A percentile compares a stretch with the other conserved stretches of the same genome.
These are phyloP conservation scores for Falciphora oryzae DNA, from an alignment of 2,329 filamentous ascomycete genomes.

Conservation along the genomic window DNA sequence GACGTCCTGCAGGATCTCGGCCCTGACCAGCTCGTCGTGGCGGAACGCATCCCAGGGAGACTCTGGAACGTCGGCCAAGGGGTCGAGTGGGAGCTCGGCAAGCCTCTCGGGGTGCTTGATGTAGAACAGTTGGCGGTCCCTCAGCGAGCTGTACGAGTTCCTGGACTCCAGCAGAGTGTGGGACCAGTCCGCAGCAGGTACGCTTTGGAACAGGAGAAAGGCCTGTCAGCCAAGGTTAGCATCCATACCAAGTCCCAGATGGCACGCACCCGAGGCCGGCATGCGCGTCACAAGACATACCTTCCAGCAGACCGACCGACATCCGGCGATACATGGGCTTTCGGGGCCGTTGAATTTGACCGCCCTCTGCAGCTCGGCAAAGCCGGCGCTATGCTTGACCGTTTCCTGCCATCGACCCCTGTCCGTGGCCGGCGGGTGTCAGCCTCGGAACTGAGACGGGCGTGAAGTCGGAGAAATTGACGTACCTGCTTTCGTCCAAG, in stretches of 20 bases:
- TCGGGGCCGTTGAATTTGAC: constrained; percentile 52
- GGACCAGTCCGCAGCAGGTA: constrained; percentile 62
- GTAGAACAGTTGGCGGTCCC: constrained; percentile 70
- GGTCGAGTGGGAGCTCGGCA: constrained; percentile 65
- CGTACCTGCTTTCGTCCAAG: constrained; percentile 44
- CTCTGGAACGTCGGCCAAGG: constrained; percentile 69
- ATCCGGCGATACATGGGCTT: constrained; percentile 64
- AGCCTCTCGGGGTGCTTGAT: constrained; percentile 82
- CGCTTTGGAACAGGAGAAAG: constrained; percentile 71
- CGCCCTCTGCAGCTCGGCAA: constrained; percentile 58
- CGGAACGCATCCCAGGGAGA: constrained; percentile 7
- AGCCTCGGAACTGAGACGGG: background rate
- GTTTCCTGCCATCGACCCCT: constrained; percentile 66
- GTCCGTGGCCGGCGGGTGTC: constrained; percentile 7
- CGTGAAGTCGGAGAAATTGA: background rate
- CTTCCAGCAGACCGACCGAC: constrained; percentile 92
- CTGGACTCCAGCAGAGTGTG: constrained; percentile 62
- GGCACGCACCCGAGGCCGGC: background rate
- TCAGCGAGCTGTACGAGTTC: constrained; percentile 65
- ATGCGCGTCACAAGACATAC: constrained; percentile 31
- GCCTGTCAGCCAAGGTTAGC: constrained; percentile 40
- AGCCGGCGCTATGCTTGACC: constrained; percentile 48
- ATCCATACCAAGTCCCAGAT: background rate
- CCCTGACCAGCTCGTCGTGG: constrained; percentile 48
- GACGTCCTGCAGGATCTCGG: constrained; percentile 92